Percentiles rank a stretch among this genome's conserved stretches.
Evolutionary conservation across 441 rosid genomes (phyloP).

Genomic region (Capsella rubella): DNA sequence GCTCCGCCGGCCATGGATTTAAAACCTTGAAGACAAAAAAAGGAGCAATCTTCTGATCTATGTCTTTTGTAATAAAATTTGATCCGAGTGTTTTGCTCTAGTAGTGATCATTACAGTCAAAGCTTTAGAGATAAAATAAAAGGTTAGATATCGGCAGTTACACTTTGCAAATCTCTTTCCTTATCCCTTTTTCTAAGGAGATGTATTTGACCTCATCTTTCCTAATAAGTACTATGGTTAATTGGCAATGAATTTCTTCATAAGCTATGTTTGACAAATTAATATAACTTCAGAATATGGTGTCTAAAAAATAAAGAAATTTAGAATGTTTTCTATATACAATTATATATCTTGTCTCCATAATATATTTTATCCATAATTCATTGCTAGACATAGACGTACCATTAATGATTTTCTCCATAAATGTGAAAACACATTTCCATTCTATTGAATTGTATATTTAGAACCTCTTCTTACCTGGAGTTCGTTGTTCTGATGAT

Average conservation of each 20-base stretch:
- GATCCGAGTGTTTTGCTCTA: not conserved
- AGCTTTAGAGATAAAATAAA: not conserved
- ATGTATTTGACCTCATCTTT: slow-evolving; percentile 32
- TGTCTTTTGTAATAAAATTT: slow-evolving; percentile 5
- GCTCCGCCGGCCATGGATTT: slow-evolving; percentile 76
- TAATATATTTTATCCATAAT: not conserved
- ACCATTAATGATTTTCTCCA: no score
- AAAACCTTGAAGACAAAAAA: not conserved
- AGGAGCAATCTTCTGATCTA: not conserved
- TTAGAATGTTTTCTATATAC: not conserved
- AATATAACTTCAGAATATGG: not conserved
- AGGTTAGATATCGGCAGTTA: slow-evolving; percentile 5
- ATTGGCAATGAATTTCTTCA: slow-evolving; percentile 1
- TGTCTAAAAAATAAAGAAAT: not conserved
- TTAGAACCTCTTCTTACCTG: no score
- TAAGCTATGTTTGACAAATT: not conserved
- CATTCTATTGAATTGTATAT: no score
- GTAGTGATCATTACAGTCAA: not conserved
- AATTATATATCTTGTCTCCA: not conserved
- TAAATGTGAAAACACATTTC: no score
- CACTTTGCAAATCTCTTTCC: slow-evolving; percentile 16
- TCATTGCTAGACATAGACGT: no score
- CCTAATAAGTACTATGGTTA: slow-evolving; percentile 13
- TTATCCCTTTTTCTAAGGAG: slow-evolving; percentile 34
- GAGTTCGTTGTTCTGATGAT: no score